Base-by-base conservation (phyloP, 805 yeast genomes). In the Kluyveromyces nonfermentans region DNA sequence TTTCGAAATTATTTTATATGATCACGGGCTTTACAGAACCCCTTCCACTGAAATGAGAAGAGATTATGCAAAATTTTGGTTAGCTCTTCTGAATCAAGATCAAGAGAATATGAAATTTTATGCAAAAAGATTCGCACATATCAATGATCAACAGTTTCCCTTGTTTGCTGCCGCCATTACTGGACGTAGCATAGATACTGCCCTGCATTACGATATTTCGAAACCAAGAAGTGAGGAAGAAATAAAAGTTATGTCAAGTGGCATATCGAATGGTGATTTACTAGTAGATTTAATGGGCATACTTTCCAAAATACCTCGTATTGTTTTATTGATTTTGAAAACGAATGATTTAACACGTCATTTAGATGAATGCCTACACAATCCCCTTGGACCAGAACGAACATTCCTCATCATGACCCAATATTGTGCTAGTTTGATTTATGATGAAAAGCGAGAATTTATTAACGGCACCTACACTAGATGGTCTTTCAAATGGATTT, bases 321-420 rank as follows among this genome's bases (percentile, higher is more conserved):
- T 89, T 15, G 96, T 93, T 18, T 62, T 93, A 22, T 71, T 93
- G 48, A 85, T 93, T 38, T 68, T 93, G 56, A 93, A 93, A 59
- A 94, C 99, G 0, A 93, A 93, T 60, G 99, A 93, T 65, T 71
- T 93, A 41, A 87, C 95, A 0, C 73, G 99, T 54, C 82, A 80
- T 53, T 69, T 93, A 39, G 98, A 93, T 62, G 97, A 90, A 56
- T 70, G 75, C 44, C 70, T 90, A 44, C 75, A 83, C 38, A 79
- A 80, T 48, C 95, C 96, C 0, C 64, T 89, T 37, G 97, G 97
- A 0, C 82, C 85, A 5, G 90, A 85, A 56, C 70, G 96, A 40
- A 84, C 95, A 0, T 90, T 93, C 52, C 65, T 89, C 51, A 86
- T 93, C 35, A 74, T 93, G 82, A 93, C 96, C 1, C 76, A 78